A percentile compares a stretch with the other conserved stretches of the same genome.
These are phyloP conservation scores for Arthrobotrys sinensis DNA, from an alignment of 2,329 filamentous ascomycete species.

Conservation along the genomic window DNA sequence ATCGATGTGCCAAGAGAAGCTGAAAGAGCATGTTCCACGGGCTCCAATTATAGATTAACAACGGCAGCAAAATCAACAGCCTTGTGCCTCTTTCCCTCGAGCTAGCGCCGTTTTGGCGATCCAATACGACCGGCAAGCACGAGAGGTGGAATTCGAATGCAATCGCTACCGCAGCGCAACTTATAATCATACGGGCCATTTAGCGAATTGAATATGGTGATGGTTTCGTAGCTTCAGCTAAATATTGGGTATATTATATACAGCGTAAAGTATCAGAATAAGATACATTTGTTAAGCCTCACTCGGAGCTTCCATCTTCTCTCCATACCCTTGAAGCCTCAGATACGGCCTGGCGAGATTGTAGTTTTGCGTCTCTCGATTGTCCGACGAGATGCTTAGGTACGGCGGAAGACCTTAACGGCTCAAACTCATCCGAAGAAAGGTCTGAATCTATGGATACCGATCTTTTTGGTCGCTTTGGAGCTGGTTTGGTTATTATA, in stretches of 20 bases:
- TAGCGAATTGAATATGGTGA: too few species aligned
- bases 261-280: background rate
- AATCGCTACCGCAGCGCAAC: too few species aligned
- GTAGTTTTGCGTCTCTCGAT: slow-evolving; percentile 18
- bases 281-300: background rate
- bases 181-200: too few species aligned
- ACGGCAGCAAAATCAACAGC: background rate
- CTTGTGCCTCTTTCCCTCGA: too few species aligned
- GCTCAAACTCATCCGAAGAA: slow-evolving; percentile 52
- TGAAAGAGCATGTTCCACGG: background rate
- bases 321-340: slow-evolving; percentile 51
- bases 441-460: background rate
- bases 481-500: background rate
- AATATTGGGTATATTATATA: slow-evolving; percentile 6
- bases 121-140: too few species aligned
- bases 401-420: slow-evolving; percentile 37
- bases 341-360: slow-evolving; percentile 15
- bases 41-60: background rate
- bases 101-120: too few species aligned
- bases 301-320: background rate
- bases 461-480: slow-evolving; percentile 1
- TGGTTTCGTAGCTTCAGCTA: background rate
- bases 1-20: background rate
- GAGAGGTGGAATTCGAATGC: too few species aligned
- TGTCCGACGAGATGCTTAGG: slow-evolving; percentile 21